Conservation (phyloP, 2,329 filamentous ascomycete genomes). For the Alternaria panax region DNA sequence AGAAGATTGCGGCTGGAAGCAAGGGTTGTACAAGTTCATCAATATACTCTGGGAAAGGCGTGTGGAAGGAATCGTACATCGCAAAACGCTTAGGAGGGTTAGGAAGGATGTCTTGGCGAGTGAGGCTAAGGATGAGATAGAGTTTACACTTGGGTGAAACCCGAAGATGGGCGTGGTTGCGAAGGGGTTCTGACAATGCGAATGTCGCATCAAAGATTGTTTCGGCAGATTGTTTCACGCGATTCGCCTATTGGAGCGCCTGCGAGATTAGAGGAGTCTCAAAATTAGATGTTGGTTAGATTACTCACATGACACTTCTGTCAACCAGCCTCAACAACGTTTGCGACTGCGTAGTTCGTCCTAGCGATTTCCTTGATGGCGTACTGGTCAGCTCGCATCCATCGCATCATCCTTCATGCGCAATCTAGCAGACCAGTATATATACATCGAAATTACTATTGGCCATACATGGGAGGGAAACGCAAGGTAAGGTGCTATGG, state of each 20-base stretch:
- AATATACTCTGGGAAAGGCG: constrained; percentile 35
- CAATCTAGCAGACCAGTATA: not conserved
- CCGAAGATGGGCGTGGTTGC: not conserved
- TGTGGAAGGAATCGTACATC: constrained; percentile 24
- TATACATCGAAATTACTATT: not conserved
- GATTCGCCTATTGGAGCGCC: not conserved
- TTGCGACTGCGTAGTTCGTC: not conserved
- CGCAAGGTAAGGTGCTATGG: not conserved
- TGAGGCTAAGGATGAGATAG: not conserved
- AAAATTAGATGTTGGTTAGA: not conserved
- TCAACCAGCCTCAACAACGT: not conserved
- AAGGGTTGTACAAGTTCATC: constrained; percentile 23
- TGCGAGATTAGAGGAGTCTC: no score
- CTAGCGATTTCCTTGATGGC: not conserved
- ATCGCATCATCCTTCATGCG: not conserved
- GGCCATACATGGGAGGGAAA: not conserved
- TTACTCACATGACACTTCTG: not conserved
- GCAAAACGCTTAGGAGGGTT: constrained; percentile 30
- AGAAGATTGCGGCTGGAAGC: constrained; percentile 1
- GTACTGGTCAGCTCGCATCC: not conserved
- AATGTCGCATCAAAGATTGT: not conserved
- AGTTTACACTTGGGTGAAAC: not conserved
- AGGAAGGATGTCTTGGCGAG: constrained; percentile 19
- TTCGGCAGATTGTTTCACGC: not conserved
- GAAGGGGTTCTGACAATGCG: not conserved